A percentile compares a stretch with the other conserved stretches of the same genome.
phyloP scores from a whole-genome alignment of 805 yeast genomes.

The Candida glaebosa region DNA sequence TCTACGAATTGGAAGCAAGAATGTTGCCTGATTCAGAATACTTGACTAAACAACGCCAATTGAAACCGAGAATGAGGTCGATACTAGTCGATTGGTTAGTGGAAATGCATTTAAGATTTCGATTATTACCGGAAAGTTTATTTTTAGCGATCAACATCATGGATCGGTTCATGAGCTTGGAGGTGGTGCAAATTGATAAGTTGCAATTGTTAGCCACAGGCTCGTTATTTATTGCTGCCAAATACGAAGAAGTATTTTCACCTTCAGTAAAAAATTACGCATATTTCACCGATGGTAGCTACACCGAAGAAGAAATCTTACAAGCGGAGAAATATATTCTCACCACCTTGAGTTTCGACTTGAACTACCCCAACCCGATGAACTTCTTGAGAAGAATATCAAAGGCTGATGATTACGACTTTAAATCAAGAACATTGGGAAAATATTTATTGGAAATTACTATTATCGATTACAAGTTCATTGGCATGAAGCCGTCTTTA shows the following conservation, averaged over 20 bases:
- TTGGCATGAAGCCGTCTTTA: constrained; percentile 70
- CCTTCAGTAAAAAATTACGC: constrained; percentile 86
- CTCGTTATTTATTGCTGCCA: constrained; percentile 83
- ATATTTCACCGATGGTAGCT: constrained; percentile 83
- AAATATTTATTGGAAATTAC: constrained; percentile 80
- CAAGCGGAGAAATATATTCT: constrained; percentile 80
- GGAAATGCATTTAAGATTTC: constrained; percentile 80
- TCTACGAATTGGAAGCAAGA: constrained; percentile 66
- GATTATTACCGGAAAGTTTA: constrained; percentile 81
- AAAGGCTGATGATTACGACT: constrained; percentile 87
- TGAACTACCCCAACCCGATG: constrained; percentile 86
- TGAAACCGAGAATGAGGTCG: constrained; percentile 80
- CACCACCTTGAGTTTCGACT: constrained; percentile 66
- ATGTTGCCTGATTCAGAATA: constrained; percentile 75
- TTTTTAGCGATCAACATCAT: constrained; percentile 78
- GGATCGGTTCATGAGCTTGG: constrained; percentile 81
- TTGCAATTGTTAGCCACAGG: constrained; percentile 85
- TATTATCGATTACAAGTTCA: constrained; percentile 69
- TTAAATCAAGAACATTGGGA: constrained; percentile 78
- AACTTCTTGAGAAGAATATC: constrained; percentile 85
- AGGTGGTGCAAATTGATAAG: constrained; percentile 71
- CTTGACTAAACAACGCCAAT: constrained; percentile 56
- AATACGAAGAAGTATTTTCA: constrained; percentile 86
- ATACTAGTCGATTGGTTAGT: constrained; percentile 92
- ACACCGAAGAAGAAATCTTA: constrained; percentile 73